These are phyloP conservation scores for Casuarina equisetifolia DNA, from an alignment of 306 rosid genomes.

Conservation along the genomic window DNA sequence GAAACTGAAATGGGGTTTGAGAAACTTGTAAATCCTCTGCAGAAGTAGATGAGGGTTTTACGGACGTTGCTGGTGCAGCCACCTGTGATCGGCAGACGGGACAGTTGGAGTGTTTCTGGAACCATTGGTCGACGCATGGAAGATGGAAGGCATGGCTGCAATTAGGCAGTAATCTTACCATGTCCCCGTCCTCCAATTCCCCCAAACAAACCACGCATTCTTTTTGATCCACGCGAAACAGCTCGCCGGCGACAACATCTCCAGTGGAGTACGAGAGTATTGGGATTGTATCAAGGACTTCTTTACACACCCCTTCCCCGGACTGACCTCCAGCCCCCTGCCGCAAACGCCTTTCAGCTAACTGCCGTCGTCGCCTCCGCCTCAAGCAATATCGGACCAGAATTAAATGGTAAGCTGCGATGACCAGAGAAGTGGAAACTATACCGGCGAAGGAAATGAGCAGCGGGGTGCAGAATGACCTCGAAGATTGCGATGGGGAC, in stretches of 20 bases:
- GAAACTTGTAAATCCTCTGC: neutral
- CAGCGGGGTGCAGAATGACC: constrained; percentile 38
- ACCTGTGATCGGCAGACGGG: constrained; percentile 49
- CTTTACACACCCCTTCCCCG: constrained; percentile 28
- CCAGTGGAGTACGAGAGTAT: constrained; percentile 27
- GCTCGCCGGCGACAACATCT: neutral
- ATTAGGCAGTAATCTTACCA: constrained; percentile 43
- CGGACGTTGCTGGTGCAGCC: neutral
- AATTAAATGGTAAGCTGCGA: constrained; percentile 39
- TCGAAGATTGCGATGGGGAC: neutral
- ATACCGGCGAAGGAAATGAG: constrained; percentile 40
- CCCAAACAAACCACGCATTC: constrained; percentile 68
- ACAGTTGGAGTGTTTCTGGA: constrained; percentile 40
- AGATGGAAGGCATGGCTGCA: constrained; percentile 54
- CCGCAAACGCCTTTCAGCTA: neutral
- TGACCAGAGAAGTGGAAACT: constrained; percentile 26
- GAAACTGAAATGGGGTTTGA: neutral
- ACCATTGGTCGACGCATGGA: constrained; percentile 53
- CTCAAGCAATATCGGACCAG: constrained; percentile 25
- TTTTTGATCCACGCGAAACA: constrained; percentile 24
- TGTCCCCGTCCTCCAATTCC: constrained; percentile 36
- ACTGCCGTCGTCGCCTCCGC: constrained; percentile 1
- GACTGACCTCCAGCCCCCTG: neutral
- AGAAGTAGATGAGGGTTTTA: neutral
- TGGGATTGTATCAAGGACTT: constrained; percentile 41